Percentiles rank a stretch among this genome's conserved stretches.
Conservation (phyloP, 805 yeast genomes). For the Yarrowia bubula region DNA sequence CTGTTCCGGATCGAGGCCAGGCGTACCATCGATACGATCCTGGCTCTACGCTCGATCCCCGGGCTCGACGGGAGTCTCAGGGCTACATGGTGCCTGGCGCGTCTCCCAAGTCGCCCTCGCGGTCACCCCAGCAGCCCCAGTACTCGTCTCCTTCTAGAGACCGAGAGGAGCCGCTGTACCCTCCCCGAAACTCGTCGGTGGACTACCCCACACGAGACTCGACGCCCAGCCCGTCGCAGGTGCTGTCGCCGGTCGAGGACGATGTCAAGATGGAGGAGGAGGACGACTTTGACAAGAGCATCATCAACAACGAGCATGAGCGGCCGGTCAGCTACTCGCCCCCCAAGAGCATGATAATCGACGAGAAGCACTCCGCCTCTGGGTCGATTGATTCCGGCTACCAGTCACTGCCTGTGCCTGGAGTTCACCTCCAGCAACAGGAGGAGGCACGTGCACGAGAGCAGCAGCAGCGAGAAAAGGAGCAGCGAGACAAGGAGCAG, state of each 20-base stretch:
- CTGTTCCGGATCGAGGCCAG: conserved; percentile 14
- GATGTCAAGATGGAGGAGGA: conserved; percentile 11
- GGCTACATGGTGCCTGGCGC: not conserved
- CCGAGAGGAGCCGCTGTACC: not conserved
- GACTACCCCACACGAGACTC: conserved; percentile 6
- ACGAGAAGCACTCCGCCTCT: not conserved
- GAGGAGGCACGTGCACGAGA: conserved; percentile 1
- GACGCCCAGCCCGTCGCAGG: conserved; percentile 8
- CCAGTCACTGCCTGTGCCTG: conserved; percentile 3
- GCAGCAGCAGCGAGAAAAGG: conserved; percentile 26
- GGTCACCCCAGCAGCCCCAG: conserved; percentile 12
- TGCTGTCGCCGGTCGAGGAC: conserved; percentile 17
- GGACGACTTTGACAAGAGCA: not conserved
- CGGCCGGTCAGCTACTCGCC: conserved; percentile 4
- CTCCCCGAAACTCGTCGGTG: conserved; percentile 8
- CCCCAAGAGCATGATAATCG: conserved; percentile 21
- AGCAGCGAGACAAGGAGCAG: conserved; percentile 30
- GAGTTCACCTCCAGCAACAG: not conserved
- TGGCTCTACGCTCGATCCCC: not conserved
- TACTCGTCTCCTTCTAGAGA: not conserved
- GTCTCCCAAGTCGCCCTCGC: conserved; percentile 7
- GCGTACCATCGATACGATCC: conserved; percentile 22
- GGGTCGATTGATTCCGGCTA: not conserved
- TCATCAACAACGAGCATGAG: not conserved
- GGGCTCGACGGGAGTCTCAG: conserved; percentile 20